Base-by-base conservation (phyloP, 148 eudicot species). In the Heliosperma pusillum region DNA sequence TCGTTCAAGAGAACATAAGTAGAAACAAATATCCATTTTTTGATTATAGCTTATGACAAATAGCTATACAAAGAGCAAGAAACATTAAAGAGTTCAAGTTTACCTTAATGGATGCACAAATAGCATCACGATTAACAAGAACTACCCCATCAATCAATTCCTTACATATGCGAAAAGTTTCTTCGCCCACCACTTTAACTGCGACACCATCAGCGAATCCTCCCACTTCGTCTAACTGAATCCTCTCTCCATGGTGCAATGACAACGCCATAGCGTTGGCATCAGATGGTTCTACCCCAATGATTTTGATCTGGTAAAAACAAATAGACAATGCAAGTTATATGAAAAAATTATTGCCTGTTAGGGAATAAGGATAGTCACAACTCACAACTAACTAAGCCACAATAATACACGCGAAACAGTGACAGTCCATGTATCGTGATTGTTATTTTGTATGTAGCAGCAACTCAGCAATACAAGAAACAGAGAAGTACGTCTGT, bases 141-240 rank as follows among this genome's bases (percentile, higher is more conserved):
- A 96, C 97, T 59, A 96, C 87, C 7, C 99, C 99, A 76, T 96
- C 97, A 70, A 96, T 69, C 83, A 92, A 79, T 74, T 92, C 97
- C 82, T 71, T 89, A 81, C 97, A 90, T 47, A 92, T 73, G 67
- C 88, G 92, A 61, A 92, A 96, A 60, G 97, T 87, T 82, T 96
- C 99, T 82, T 89, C 91, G 61, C 99, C 99, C 24, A 96, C 97
- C 40, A 86, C 92, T 85, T 96, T 96, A 52, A 96, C 99, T 65
- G 99, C 99, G 62, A 96, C 99, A 65, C 97, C 97, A 84, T 96
- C 99, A 59, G 97, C 97, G 75, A 96, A 96, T 57, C 99, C 97
- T 74, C 99, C 99, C 67, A 92, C 99, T 85, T 92, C 88, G 80
- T 92, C 91, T 63, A 96, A 78, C 90, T 86, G 79, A 57, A 95